Conservation (phyloP, 495 filamentous ascomycete species). For the Podospora tetraspora region DNA sequence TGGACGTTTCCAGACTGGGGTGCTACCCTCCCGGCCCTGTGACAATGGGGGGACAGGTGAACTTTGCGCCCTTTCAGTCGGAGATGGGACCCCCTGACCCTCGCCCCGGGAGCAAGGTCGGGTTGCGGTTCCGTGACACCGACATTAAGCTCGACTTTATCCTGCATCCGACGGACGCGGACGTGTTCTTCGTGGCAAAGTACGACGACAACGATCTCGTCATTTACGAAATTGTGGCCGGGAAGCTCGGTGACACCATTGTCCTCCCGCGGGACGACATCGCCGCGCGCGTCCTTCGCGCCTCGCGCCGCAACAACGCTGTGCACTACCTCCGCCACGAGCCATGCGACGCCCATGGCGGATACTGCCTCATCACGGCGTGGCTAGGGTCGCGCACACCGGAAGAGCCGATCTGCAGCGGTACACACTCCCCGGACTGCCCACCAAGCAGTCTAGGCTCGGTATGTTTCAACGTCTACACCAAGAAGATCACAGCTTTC, state of each 20-base stretch:
- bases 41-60: constrained; percentile 4
- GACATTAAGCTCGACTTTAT: constrained; percentile 15
- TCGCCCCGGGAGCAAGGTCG: constrained; percentile 2
- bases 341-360: constrained; percentile 11
- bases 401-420: background rate
- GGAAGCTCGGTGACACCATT: background rate
- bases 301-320: background rate
- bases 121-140: constrained; percentile 12
- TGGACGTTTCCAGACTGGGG: constrained; percentile 1
- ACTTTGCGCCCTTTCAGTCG: background rate
- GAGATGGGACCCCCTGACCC: background rate
- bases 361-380: constrained; percentile 11
- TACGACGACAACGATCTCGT: constrained; percentile 5
- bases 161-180: constrained; percentile 7
- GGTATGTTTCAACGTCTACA: constrained; percentile 15
- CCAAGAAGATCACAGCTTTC: constrained; percentile 6
- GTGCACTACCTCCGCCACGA: constrained; percentile 12
- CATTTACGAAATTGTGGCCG: background rate
- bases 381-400: background rate
- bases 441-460: constrained; percentile 1
- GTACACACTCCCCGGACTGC: background rate
- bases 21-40: constrained; percentile 5
- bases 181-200: constrained; percentile 5
- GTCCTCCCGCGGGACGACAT: background rate
- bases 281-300: constrained; percentile 1